Conservation (phyloP, 495 filamentous ascomycete species). For the Lichina pygmaea region DNA sequence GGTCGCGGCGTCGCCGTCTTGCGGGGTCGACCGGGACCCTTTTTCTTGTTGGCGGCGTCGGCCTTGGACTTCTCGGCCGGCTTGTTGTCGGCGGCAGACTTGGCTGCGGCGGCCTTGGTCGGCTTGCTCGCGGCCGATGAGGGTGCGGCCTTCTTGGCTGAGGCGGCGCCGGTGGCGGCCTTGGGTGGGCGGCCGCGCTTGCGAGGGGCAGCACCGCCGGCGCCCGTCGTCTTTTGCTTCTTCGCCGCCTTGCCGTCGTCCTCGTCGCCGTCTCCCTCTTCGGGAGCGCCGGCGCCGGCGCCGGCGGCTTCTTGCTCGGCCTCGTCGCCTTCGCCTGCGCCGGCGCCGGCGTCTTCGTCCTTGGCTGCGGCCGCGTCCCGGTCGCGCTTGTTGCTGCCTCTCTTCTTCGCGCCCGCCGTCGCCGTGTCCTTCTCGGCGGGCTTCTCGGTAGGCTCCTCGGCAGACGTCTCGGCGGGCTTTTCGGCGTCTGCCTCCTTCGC, state of each 20-base stretch:
- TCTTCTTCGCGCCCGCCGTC: neutral
- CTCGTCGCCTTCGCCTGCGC: neutral
- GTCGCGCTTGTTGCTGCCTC: neutral
- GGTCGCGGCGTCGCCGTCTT: neutral
- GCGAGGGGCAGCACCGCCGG: neutral
- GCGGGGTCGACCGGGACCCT: neutral
- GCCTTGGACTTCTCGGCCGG: neutral
- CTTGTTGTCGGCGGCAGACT: neutral
- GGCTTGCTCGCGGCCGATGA: no score
- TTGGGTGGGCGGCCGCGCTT: no score
- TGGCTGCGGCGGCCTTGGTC: neutral
- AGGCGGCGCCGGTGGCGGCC: no score
- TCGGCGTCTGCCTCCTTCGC: conserved; percentile 1
- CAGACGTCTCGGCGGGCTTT: neutral
- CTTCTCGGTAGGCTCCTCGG: neutral
- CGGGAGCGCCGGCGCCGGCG: neutral
- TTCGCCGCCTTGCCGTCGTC: neutral
- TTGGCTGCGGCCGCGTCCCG: neutral
- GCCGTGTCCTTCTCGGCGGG: neutral
- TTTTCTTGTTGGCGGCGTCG: neutral
- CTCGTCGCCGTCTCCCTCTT: neutral
- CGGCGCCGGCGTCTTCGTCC: neutral
- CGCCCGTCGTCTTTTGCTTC: neutral
- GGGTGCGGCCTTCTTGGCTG: no score
- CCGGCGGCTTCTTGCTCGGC: neutral